Evolutionary conservation across 345 rosid species (phyloP).

Genomic region (Anacardium occidentale): DNA sequence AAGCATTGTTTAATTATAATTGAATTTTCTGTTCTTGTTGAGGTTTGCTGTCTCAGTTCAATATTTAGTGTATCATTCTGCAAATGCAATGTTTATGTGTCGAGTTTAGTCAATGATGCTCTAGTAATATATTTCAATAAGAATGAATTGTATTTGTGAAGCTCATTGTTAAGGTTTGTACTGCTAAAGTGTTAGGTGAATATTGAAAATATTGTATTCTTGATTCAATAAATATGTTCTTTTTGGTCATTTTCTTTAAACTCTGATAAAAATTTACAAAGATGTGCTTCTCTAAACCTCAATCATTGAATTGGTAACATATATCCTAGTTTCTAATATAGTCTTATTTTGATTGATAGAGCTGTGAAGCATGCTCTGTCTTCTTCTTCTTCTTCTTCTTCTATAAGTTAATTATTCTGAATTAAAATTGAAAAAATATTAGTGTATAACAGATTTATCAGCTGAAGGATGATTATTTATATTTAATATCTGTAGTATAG

Average conservation of each 20-base stretch:
- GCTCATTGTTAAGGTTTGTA: not conserved
- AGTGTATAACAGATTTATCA: not conserved
- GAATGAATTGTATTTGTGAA: not conserved
- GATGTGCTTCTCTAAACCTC: not conserved
- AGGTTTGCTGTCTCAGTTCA: not conserved
- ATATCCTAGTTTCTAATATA: not conserved
- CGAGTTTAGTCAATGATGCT: not conserved
- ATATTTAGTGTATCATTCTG: not conserved
- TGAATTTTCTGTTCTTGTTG: not conserved
- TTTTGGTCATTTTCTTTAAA: not conserved
- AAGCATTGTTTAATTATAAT: not conserved
- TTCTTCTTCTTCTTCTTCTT: not conserved
- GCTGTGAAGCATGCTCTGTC: not conserved
- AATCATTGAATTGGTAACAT: not conserved
- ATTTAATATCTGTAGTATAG: not conserved
- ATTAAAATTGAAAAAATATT: conserved; percentile 2
- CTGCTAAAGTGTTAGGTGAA: not conserved
- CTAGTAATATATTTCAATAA: not conserved
- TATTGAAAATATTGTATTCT: not conserved
- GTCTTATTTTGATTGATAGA: not conserved
- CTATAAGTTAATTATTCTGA: not conserved
- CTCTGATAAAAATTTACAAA: not conserved
- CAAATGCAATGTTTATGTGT: not conserved
- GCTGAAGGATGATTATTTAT: not conserved
- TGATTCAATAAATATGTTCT: not conserved